phyloP scores from a whole-genome alignment of 192 early-diverging fungal genomes.

The Gonapodya prolifera region DNA sequence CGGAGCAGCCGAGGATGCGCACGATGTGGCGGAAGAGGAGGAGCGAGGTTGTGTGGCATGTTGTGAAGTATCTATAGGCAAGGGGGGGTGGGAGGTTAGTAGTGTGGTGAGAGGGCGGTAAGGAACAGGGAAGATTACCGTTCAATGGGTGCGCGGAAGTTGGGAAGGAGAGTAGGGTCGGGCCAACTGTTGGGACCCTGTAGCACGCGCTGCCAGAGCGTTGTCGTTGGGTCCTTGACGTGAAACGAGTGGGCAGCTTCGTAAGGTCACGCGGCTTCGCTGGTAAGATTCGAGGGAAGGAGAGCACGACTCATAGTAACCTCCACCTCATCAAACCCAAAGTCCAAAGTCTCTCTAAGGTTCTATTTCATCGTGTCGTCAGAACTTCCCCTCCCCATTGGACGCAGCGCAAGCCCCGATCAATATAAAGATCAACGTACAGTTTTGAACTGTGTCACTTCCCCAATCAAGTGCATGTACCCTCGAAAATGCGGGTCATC shows the following conservation, averaged over 20 bases:
- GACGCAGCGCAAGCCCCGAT: no score
- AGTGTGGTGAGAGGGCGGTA: no score
- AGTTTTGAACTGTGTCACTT: constrained; percentile 37
- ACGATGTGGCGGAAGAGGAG: neutral
- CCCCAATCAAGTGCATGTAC: constrained; percentile 30
- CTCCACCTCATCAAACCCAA: constrained; percentile 30
- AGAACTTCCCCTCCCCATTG: no score
- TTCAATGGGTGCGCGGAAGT: constrained; percentile 25
- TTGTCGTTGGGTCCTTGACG: neutral
- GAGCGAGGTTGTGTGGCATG: neutral
- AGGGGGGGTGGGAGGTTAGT: no score
- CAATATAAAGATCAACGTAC: no score
- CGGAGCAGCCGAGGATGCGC: neutral
- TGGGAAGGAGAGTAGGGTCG: constrained; percentile 16
- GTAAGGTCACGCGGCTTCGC: no score
- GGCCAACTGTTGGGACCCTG: constrained; percentile 54
- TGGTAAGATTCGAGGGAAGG: no score
- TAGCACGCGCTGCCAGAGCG: constrained; percentile 30
- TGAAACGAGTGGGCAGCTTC: no score
- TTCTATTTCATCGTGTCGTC: no score
- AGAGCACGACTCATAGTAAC: no score
- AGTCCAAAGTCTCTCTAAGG: constrained; percentile 37
- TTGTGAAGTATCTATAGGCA: no score
- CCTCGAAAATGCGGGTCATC: constrained; percentile 46
- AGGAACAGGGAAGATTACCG: neutral